These are phyloP conservation scores for Magnusiomyces ingens DNA, from an alignment of 1,139 yeast genomes.

Conservation along the genomic window DNA sequence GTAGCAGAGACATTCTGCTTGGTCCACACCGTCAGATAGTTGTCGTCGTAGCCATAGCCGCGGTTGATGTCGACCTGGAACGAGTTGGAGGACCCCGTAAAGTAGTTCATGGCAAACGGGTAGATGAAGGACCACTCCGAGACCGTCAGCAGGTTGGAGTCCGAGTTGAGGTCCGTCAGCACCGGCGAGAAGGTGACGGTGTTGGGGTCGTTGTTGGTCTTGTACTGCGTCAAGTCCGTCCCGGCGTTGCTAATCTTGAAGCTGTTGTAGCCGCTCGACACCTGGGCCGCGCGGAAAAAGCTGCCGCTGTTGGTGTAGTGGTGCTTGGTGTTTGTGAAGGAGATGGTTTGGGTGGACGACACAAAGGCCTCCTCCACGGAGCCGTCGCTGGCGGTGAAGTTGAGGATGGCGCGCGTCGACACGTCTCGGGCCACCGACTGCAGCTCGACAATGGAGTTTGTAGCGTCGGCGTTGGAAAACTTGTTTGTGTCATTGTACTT, in stretches of 20 bases:
- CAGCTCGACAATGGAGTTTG: constrained; percentile 11
- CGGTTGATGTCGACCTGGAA: constrained; percentile 11
- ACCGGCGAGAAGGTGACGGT: constrained; percentile 9
- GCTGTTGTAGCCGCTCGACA: constrained; percentile 13
- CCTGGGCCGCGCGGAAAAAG: constrained; percentile 11
- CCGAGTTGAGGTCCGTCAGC: constrained; percentile 8
- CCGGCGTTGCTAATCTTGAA: constrained; percentile 10
- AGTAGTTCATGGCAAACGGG: constrained; percentile 14
- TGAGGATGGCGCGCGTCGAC: constrained; percentile 14
- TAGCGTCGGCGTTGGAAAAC: constrained; percentile 8
- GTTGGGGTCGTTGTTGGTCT: constrained; percentile 1
- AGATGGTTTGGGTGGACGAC: constrained; percentile 14
- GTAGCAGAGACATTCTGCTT: constrained; percentile 13
- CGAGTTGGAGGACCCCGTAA: not conserved
- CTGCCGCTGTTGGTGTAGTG: constrained; percentile 10
- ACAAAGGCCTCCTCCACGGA: constrained; percentile 10
- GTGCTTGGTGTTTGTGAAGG: constrained; percentile 14
- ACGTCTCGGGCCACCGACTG: constrained; percentile 11
- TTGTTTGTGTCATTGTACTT: constrained; percentile 10
- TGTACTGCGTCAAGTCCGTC: constrained; percentile 8
- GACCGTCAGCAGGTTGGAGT: constrained; percentile 8
- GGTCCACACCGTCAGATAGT: constrained; percentile 13
- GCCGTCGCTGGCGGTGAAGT: constrained; percentile 9
- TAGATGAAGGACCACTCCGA: constrained; percentile 14
- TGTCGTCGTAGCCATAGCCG: constrained; percentile 13